Evolutionary conservation across 495 filamentous ascomycete species (phyloP).

Genomic region (Stereocaulon alpinum): DNA sequence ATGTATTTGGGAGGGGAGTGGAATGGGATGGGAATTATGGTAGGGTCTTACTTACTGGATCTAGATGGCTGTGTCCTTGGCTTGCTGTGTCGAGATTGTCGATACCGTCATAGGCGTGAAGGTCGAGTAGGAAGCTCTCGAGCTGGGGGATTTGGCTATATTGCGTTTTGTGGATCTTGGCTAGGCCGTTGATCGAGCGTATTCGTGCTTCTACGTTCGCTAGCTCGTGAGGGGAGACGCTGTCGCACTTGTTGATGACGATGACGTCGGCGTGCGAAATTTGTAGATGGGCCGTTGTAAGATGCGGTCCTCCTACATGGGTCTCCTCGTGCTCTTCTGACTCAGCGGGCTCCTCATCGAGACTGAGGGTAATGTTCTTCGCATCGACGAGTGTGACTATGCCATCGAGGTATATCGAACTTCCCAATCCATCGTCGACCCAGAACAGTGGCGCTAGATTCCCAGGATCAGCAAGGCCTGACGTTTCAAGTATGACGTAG

Average conservation of each 20-base stretch:
- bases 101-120: conserved; percentile 86
- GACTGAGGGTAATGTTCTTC: conserved; percentile 70
- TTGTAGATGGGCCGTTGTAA: conserved; percentile 90
- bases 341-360: conserved; percentile 53
- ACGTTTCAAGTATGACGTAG: conserved; percentile 96
- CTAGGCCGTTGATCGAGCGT: conserved; percentile 76
- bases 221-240: conserved; percentile 63
- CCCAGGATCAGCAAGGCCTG: conserved; percentile 87
- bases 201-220: conserved; percentile 55
- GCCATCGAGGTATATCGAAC: conserved; percentile 89
- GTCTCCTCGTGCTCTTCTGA: conserved; percentile 38
- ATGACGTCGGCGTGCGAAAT: conserved; percentile 97
- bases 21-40: no score
- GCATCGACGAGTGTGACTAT: conserved; percentile 95
- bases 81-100: conserved; percentile 49
- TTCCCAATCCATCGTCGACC: conserved; percentile 90
- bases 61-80: conserved; percentile 68
- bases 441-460: conserved; percentile 95
- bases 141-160: conserved; percentile 70
- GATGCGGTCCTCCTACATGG: conserved; percentile 48
- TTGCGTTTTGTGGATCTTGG: conserved; percentile 70
- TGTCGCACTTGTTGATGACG: conserved; percentile 87
- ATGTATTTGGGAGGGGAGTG: neutral
- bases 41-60: no score
- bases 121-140: conserved; percentile 74